Evolutionary conservation across 148 eudicot species (phyloP), one percentile per base, ranked within the genome.

Genomic region (Arctostaphylos glauca): DNA sequence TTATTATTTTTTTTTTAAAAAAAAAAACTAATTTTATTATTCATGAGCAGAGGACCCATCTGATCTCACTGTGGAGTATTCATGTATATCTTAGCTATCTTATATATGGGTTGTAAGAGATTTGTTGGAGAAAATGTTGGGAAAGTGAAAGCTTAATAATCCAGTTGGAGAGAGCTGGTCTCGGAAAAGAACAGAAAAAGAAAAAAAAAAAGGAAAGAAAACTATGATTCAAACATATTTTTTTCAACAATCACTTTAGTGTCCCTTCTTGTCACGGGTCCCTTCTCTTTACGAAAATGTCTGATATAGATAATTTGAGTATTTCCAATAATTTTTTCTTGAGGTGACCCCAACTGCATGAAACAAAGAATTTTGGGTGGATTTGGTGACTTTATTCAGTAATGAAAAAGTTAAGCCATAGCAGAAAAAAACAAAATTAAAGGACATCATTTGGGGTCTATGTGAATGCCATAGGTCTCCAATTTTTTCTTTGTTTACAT

Each of bases 281-380:
- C 78, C 76, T 67, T 84, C 43, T 44, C 80, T 77, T 81, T 82
- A 41, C 9, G 21, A 71, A 74, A 58, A 52, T 83, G 80, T 76
- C 81, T 86, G 64, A 74, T 79, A 43, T 49, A 9, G 9, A 80
- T 1, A 49, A 31, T 31, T 0, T 16, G 4, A 72, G 74, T 52
- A 50, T 0, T 53, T 18, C 25, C 58, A 58, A 41, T 81, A 59
- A 23, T 79, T 76, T 79, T 82, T 74, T 41, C 77, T 76, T 81
- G 82, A 84, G 86, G 62, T 84, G 88, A 84, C 88, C 62, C 88
- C 85, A 86, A 79, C 47, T 66, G 71, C 76, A 78, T 55, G 73
- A 81, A 77, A 59, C 71, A 5, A 60, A 44, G 38, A 49, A 47
- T 25, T 43, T 43, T 81, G 43, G 12, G 12, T 58, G 70, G 15